Percentiles rank a stretch among this genome's conserved stretches.
phyloP scores from a whole-genome alignment of 306 rosid species.

The Gleditsia sinensis region DNA sequence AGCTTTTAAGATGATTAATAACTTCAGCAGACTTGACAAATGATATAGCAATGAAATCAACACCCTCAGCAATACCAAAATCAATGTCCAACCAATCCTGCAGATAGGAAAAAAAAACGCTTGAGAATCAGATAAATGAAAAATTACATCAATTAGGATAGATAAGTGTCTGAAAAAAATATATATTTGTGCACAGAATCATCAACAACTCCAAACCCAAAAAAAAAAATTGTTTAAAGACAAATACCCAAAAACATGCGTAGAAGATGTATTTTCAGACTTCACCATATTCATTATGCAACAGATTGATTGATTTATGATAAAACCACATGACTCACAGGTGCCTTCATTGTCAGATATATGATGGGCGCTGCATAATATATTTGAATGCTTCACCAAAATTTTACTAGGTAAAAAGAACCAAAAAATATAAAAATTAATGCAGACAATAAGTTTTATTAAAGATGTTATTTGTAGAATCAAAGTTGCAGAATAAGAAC shows the following conservation, averaged over 20 bases:
- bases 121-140: constrained; percentile 41
- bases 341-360: too few species aligned
- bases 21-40: constrained; percentile 99
- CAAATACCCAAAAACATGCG: constrained; percentile 8
- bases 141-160: neutral
- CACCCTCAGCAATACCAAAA: constrained; percentile 95
- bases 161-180: constrained; percentile 3
- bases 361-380: too few species aligned
- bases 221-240: constrained; percentile 3
- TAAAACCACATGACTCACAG: neutral
- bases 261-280: neutral
- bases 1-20: constrained; percentile 95
- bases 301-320: neutral
- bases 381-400: too few species aligned
- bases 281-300: neutral
- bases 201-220: constrained; percentile 12
- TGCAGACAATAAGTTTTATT: neutral
- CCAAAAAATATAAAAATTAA: neutral
- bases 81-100: constrained; percentile 99
- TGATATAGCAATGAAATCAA: constrained; percentile 93
- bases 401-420: neutral
- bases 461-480: neutral
- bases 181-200: constrained; percentile 11
- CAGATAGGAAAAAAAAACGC: constrained; percentile 25
- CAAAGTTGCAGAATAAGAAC: neutral